Base-by-base conservation (phyloP, 768 basidiomycete species). In the Boletus subparvulus region DNA sequence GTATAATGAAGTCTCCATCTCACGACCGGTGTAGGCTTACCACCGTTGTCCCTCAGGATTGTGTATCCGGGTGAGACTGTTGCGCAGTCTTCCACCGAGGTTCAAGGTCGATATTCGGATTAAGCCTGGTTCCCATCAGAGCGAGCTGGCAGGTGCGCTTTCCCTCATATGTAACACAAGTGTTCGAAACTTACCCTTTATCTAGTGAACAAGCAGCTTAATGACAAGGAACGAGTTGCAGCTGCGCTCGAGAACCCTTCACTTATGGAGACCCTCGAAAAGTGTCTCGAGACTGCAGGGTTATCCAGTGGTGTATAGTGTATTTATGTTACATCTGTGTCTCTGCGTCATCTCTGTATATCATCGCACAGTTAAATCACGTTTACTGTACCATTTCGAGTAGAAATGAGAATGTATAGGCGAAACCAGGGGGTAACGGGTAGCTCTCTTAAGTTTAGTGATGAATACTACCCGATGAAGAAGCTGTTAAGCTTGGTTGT, bases 211-310 rank as follows among this genome's bases (percentile, higher is more conserved):
- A 98, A 98, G 71, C 97, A 99, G 67, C 79, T 99, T 35, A 99
- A 99, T 65, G 97, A 99, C 76, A 99, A 99, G 73, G 97, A 99
- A 74, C 82, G 97, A 40, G 97, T 98, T 2, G 94, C 94, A 26
- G 97, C 97, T 12, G 97, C 97, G 2, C 79, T 98, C 47, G 97
- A 99, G 73, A 98, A 98, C 73, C 81, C 85, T 3, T 82, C 88
- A 30, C 80, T 99, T 6, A 69, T 98, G 2, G 88, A 89, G 52
- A 92, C 92, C 0, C 84, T 99, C 11, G 95, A 98, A 70, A 86
- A 87, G 33, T 88, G 87, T 67, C 74, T 91, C 21, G 72, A 75
- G 12, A 77, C 77, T 8, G 77, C 73, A 36, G 64, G 44, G 10
- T 50, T 7, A 36, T 37, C 47, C 26, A 54, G 14, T 17, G 35